Evolutionary conservation across 169 alveolate genomes (phyloP).

Genomic region (Cryptosporidium tyzzeri): DNA sequence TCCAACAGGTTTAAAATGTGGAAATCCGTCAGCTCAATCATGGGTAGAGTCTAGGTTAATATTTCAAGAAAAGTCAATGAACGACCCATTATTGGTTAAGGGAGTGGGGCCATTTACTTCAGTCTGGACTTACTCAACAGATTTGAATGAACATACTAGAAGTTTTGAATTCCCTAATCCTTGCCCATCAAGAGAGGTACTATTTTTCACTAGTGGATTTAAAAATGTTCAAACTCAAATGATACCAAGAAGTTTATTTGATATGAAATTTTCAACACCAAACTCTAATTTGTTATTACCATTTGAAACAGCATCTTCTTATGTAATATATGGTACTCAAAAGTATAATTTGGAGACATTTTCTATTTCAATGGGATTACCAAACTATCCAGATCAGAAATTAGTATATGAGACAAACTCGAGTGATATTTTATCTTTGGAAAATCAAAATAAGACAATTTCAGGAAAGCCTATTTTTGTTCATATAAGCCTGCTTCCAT

Average conservation of each 20-base stretch:
- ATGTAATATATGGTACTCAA: constrained; percentile 75
- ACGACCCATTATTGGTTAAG: constrained; percentile 48
- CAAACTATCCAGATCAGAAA: constrained; percentile 72
- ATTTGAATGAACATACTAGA: constrained; percentile 64
- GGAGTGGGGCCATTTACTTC: constrained; percentile 71
- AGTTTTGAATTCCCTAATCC: constrained; percentile 76
- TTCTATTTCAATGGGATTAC: constrained; percentile 60
- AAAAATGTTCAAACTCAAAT: constrained; percentile 66
- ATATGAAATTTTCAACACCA: constrained; percentile 63
- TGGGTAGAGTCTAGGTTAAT: constrained; percentile 69
- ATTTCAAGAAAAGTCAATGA: constrained; percentile 51
- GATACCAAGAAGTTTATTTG: constrained; percentile 68
- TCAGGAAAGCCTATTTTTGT: constrained; percentile 70
- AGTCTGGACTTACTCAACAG: constrained; percentile 73
- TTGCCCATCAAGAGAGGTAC: constrained; percentile 71
- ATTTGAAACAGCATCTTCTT: constrained; percentile 72
- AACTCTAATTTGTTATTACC: constrained; percentile 59
- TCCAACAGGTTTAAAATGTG: constrained; percentile 72
- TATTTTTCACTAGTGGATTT: constrained; percentile 71
- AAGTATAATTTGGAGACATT: constrained; percentile 54
- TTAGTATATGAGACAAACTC: constrained; percentile 60
- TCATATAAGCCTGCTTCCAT: constrained; percentile 64
- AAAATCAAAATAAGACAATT: constrained; percentile 27
- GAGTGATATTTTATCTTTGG: constrained; percentile 27
- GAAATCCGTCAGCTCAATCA: constrained; percentile 63